A percentile compares a stretch with the other conserved stretches of the same genome.
These are phyloP conservation scores for Leccinum sublutescens DNA, from an alignment of 768 basidiomycete genomes.

Conservation along the genomic window DNA sequence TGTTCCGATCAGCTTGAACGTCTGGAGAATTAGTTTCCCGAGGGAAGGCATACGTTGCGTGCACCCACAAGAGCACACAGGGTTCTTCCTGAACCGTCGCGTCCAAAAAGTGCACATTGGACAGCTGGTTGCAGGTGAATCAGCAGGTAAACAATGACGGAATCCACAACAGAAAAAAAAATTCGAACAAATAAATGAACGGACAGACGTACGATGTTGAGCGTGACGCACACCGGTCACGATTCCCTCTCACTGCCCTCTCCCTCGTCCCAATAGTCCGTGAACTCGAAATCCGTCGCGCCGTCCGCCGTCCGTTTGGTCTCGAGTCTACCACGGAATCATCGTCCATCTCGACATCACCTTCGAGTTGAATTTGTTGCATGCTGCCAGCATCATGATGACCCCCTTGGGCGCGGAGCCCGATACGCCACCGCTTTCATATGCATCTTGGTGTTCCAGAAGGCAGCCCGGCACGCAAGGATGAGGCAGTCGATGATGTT, in stretches of 20 bases:
- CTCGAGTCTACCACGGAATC: slow-evolving; percentile 53
- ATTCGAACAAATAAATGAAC: too few species aligned
- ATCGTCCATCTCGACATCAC: slow-evolving; percentile 44
- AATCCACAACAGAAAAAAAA: background rate
- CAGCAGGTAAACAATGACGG: background rate
- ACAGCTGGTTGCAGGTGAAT: slow-evolving; percentile 39
- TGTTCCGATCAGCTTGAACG: slow-evolving; percentile 61
- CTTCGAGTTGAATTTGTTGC: slow-evolving; percentile 12
- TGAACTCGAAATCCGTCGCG: slow-evolving; percentile 81
- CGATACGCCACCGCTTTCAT: slow-evolving; percentile 71
- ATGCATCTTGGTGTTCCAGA: slow-evolving; percentile 76
- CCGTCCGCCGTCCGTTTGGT: slow-evolving; percentile 41
- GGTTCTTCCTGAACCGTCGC: slow-evolving; percentile 71
- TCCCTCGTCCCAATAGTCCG: slow-evolving; percentile 88
- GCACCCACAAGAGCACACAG: slow-evolving; percentile 56
- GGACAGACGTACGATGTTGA: slow-evolving; percentile 25
- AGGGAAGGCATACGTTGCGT: slow-evolving; percentile 65
- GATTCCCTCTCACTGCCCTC: slow-evolving; percentile 55
- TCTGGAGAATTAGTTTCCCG: slow-evolving; percentile 48
- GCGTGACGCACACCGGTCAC: slow-evolving; percentile 77
- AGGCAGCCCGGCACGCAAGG: slow-evolving; percentile 72
- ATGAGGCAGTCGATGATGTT: slow-evolving; percentile 68
- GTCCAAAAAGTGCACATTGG: slow-evolving; percentile 68
- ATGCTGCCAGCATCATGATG: slow-evolving; percentile 6
- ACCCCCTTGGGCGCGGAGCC: slow-evolving; percentile 3